These are phyloP conservation scores for Craspedostauros australis DNA, from an alignment of 108 stramenopile genomes.

Conservation along the genomic window DNA sequence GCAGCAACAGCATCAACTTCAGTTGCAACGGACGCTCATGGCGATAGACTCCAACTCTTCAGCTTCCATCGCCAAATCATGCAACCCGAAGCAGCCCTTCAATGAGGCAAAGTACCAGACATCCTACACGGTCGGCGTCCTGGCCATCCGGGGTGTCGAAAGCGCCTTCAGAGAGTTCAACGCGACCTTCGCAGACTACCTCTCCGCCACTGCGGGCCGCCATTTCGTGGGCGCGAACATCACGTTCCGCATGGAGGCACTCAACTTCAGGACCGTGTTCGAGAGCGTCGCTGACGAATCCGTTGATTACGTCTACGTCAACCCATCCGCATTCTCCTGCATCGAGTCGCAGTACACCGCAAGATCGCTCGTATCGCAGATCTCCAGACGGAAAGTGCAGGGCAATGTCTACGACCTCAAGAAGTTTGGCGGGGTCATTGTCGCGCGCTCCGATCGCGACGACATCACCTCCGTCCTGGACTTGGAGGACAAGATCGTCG, in stretches of 20 bases:
- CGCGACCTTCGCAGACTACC: constrained; percentile 22
- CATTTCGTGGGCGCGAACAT: too few relatives aligned
- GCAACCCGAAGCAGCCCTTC: too few relatives aligned
- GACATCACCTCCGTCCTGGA: constrained; percentile 16
- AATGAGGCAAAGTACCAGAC: too few relatives aligned
- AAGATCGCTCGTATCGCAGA: constrained; percentile 16
- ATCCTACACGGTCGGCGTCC: constrained; percentile 31
- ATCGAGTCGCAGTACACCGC: constrained; percentile 23
- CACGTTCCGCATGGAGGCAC: too few relatives aligned
- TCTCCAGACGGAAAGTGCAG: constrained; percentile 13
- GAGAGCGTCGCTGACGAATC: constrained; percentile 65
- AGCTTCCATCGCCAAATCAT: too few relatives aligned
- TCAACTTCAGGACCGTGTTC: constrained; percentile 68
- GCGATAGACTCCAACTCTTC: too few relatives aligned
- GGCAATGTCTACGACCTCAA: constrained; percentile 20
- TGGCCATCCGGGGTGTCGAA: constrained; percentile 29
- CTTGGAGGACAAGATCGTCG: constrained; percentile 23
- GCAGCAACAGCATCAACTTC: too few relatives aligned
- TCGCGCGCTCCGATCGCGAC: constrained; percentile 3
- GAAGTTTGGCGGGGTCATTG: constrained; percentile 29
- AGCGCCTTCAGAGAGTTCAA: constrained; percentile 25
- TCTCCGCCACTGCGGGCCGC: constrained; percentile 25
- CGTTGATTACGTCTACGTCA: constrained; percentile 42
- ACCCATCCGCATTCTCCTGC: constrained; percentile 24
- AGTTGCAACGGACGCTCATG: too few relatives aligned